phyloP scores from a whole-genome alignment of 257 asterid species.

The Datura wrightii region DNA sequence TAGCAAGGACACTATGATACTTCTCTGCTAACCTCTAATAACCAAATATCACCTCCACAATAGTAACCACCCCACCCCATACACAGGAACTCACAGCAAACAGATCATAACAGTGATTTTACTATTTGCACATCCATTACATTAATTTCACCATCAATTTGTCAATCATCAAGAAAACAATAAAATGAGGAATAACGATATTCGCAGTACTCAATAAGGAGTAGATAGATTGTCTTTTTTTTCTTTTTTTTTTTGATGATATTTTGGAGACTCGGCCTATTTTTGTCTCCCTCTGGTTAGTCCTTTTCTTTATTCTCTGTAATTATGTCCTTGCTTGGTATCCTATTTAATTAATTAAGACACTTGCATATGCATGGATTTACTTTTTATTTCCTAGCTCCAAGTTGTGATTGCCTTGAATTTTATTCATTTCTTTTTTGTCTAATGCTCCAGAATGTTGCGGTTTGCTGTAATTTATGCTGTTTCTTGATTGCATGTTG shows the following conservation, averaged over 20 bases:
- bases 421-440: background rate
- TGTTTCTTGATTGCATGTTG: background rate
- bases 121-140: background rate
- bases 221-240: background rate
- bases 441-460: background rate
- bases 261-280: background rate
- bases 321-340: background rate
- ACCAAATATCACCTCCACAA: background rate
- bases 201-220: background rate
- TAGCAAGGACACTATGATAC: background rate
- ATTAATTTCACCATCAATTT: background rate
- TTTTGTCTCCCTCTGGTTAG: background rate
- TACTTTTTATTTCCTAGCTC: background rate
- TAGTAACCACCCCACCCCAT: background rate
- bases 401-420: background rate
- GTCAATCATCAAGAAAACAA: background rate
- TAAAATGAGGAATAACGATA: background rate
- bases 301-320: background rate
- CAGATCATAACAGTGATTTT: background rate
- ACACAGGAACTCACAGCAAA: background rate
- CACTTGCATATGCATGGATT: background rate
- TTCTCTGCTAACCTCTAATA: slow-evolving; percentile 10
- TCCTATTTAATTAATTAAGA: background rate
- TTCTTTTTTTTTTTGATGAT: background rate
- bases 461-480: background rate